Base-by-base conservation (phyloP, 2,329 filamentous ascomycete genomes). In the Colletotrichum higginsianum region DNA sequence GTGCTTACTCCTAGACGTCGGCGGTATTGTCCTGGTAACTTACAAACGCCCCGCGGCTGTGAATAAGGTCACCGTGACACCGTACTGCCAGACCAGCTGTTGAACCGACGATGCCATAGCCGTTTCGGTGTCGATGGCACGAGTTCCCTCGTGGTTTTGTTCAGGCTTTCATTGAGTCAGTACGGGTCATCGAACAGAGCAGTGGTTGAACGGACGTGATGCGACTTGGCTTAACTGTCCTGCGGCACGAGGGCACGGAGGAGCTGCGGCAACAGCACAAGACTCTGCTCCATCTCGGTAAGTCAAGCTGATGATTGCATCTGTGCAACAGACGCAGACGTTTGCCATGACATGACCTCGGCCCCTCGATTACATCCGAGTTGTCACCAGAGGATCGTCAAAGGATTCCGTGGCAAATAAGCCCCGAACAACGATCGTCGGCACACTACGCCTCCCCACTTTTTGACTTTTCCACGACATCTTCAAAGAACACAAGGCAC, bases 321-420 rank as follows among this genome's bases (percentile, higher is more conserved):
- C n/a, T 57, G 35, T 21, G 35, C 35, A 38, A 23, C 35, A 38
- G 53, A 57, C 35, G 35, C n/a, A 42, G 3, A 16, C 23, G n/a
- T 11, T 42, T 57, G 35, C 7, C 35, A 15, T 16, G 35, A 23
- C 35, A 57, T 42, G 35, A 9, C 35, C 35, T 35, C 9, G 13
- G 7, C 35, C 11, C 8, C 15, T 21, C n/a, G 21, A 23, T 57
- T n/a, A 11, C 15, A 30, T 2, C 11, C 38, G 15, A 3, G 26
- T 16, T n/a, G 30, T 47, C 9, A 35, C 9, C 18, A 30, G 18
- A 23, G 4, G 53, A 60, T 60, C 26, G 61, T 53, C 61, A 60
- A 69, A 69, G 53, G 44, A 53, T 69, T 38, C 35, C 57, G 60
- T 23, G 52, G 60, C 60, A 26, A 64, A 23, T 11, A 18, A 26